Base-by-base conservation (phyloP, 805 yeast genomes). In the Metschnikowia peoriensis region DNA sequence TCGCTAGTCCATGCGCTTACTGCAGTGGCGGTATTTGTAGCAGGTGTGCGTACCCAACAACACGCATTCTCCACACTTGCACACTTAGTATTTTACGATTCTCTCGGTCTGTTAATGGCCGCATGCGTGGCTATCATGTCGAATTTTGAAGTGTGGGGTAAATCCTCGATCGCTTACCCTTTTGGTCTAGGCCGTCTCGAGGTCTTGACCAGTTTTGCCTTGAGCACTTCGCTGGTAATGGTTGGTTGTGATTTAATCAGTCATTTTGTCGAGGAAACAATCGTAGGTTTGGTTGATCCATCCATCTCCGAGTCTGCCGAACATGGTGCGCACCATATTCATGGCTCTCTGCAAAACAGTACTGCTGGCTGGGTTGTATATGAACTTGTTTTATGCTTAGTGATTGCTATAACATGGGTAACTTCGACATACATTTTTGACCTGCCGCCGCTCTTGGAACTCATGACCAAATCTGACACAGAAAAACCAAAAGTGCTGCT, bases 151-250 rank as follows among this genome's bases (percentile, higher is more conserved):
- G 96, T 88, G 6, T 94, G 98, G 97, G 84, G 81, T 57, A 82
- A 81, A 51, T 81, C 92, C 7, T 88, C 96, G 1, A 75, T 94
- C 34, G 84, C 85, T 12, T 88, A 84, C 58, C 99, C 99, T 0
- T 93, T 93, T 74, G 99, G 98, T 0, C 73, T 93, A 28, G 96
- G 96, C n/a, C 77, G 99, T 53, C 77, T 89, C 14, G 97, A 93
- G 64, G 96, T 93, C 0, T 71, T 93, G 15, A 84, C 88, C 43
- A 96, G 96, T 1, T 92, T 92, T 72, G 96, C 96, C 0, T 73
- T 91, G 41, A 83, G 94, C 14, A 85, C 93, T 1, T 86, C 96
- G 1, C 78, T 93, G 55, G 75, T 92, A 27, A 93, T 92, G 80
- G 96, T 93, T 54, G 97, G 98, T 0, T 81, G 90, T 47, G 98